Conservation (phyloP, 169 alveolate species). For the Plasmodium vivax region DNA sequence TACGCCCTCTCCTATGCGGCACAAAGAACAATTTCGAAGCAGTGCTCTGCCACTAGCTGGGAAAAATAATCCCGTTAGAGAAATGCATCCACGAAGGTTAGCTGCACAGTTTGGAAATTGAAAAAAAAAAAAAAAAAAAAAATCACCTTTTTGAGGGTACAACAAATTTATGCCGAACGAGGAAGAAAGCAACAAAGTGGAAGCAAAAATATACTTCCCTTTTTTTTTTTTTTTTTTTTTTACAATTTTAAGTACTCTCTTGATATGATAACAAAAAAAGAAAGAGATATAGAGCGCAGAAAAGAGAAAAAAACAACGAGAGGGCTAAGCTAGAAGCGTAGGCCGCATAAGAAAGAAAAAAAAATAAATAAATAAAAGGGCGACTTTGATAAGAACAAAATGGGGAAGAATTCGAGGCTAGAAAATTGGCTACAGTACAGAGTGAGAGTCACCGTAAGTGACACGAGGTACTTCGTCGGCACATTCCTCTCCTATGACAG, state of each 20-base stretch:
- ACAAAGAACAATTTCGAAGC: neutral
- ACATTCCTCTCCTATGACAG: constrained; percentile 98
- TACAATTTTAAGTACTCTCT: neutral
- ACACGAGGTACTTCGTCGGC: constrained; percentile 96
- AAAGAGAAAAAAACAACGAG: constrained; percentile 3
- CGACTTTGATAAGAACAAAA: constrained; percentile 25
- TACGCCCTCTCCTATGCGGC: neutral
- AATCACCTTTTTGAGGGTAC: neutral
- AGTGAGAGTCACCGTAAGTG: constrained; percentile 95
- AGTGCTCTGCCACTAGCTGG: neutral
- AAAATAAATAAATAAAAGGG: neutral
- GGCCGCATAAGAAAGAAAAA: neutral
- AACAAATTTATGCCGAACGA: neutral
- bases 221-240: neutral
- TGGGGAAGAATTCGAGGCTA: constrained; percentile 91
- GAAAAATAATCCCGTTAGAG: neutral
- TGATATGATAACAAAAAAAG: neutral
- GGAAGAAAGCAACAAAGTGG: neutral
- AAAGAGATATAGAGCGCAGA: neutral
- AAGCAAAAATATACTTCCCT: neutral
- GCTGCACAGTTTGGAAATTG: neutral
- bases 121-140: no score
- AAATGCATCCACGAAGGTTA: neutral
- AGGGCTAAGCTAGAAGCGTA: neutral
- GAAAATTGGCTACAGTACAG: constrained; percentile 97